Evolutionary conservation across 768 basidiomycete genomes (phyloP).

Genomic region (Austroboletus eburneus): DNA sequence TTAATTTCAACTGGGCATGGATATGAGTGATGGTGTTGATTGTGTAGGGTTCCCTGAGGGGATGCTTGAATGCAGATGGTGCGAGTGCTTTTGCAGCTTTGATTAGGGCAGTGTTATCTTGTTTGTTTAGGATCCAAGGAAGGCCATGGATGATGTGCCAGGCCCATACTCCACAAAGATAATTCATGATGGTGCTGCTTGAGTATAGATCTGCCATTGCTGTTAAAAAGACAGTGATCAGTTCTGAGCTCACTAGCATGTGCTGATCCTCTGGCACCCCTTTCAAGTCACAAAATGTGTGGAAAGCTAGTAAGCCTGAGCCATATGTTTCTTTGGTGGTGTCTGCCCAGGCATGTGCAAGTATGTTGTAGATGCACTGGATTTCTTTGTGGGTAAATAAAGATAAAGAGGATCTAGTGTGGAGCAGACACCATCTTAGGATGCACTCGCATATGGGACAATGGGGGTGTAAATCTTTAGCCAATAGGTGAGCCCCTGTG

Average conservation of each 20-base stretch:
- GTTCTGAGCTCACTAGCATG: not conserved
- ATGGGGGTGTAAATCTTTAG: too few species aligned
- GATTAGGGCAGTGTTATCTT: too few species aligned
- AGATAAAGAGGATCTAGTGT: too few species aligned
- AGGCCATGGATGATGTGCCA: constrained; percentile 29
- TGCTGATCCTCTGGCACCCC: constrained; percentile 5
- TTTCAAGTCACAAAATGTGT: not conserved
- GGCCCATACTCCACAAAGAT: constrained; percentile 12
- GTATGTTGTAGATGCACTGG: too few species aligned
- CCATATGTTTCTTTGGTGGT: not conserved
- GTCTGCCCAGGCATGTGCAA: too few species aligned
- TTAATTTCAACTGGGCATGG: not conserved
- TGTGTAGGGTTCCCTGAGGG: constrained; percentile 7
- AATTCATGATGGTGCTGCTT: constrained; percentile 9
- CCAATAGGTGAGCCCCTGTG: too few species aligned
- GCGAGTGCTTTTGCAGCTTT: too few species aligned
- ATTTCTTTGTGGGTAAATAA: too few species aligned
- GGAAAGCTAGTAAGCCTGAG: not conserved
- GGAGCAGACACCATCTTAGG: too few species aligned
- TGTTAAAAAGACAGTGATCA: constrained; percentile 17
- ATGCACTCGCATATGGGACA: too few species aligned
- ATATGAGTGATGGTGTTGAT: not conserved
- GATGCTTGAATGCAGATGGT: not conserved
- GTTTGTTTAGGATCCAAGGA: constrained; percentile 16
- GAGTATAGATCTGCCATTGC: not conserved